A percentile compares a stretch with the other conserved stretches of the same genome.
Evolutionary conservation across 768 basidiomycete genomes (phyloP).

Genomic region (Mycena galericulata): DNA sequence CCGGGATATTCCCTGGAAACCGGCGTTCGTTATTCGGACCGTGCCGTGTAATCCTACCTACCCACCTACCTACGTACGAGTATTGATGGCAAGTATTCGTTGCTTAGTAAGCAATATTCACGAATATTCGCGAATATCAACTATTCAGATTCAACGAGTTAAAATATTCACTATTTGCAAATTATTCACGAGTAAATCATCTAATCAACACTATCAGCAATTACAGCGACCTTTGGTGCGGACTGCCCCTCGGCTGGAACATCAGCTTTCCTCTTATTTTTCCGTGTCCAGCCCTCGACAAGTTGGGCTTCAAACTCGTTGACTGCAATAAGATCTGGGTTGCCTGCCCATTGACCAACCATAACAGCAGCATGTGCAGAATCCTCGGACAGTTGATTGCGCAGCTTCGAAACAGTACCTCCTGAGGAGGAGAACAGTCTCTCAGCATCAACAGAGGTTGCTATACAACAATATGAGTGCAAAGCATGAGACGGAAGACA

Average conservation of each 20-base stretch:
- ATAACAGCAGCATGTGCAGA: constrained; percentile 2
- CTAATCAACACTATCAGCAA: background rate
- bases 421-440: background rate
- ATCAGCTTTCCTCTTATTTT: constrained; percentile 9
- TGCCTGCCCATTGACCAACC: constrained; percentile 5
- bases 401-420: constrained; percentile 5
- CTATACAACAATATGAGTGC: background rate
- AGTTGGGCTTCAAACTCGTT: background rate
- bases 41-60: no score
- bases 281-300: constrained; percentile 3
- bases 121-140: background rate
- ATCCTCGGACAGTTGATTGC: constrained; percentile 6
- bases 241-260: constrained; percentile 1
- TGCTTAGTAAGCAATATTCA: constrained; percentile 3
- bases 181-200: no score
- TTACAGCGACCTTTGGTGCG: background rate
- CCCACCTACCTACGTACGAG: no score
- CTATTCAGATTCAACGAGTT: background rate
- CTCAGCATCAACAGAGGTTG: constrained; percentile 11
- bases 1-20: no score
- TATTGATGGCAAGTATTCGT: no score
- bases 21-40: no score
- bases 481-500: no score
- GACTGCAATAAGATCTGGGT: constrained; percentile 9
- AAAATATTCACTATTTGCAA: background rate